Evolutionary conservation across 2,329 filamentous ascomycete genomes (phyloP).

Genomic region (Penicillium sp.): DNA sequence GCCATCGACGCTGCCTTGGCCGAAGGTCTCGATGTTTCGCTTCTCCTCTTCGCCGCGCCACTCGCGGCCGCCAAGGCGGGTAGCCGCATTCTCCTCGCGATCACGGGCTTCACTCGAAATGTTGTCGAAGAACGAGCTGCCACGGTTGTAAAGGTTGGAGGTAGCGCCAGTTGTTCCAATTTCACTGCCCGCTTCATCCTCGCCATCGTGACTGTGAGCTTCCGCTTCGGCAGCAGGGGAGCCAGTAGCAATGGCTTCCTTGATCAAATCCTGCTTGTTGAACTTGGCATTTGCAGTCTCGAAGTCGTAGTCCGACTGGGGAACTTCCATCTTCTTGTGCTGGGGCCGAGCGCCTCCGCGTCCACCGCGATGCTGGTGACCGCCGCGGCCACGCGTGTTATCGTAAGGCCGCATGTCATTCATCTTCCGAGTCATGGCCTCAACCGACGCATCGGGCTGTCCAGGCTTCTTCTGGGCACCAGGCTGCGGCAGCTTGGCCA

Average conservation of each 20-base stretch:
- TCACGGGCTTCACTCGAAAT: constrained; percentile 94
- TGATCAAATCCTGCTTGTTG: constrained; percentile 81
- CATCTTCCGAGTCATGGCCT: constrained; percentile 46
- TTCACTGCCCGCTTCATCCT: constrained; percentile 25
- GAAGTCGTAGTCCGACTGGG: constrained; percentile 90
- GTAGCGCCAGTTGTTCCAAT: constrained; percentile 31
- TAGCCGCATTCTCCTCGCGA: constrained; percentile 66
- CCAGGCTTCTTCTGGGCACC: constrained; percentile 34
- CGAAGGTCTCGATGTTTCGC: constrained; percentile 97
- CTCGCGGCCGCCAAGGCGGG: constrained; percentile 74
- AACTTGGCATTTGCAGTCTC: constrained; percentile 82
- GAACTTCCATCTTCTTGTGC: constrained; percentile 77
- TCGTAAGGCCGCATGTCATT: constrained; percentile 47
- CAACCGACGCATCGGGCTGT: constrained; percentile 36
- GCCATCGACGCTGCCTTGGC: constrained; percentile 90
- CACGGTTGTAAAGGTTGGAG: constrained; percentile 73
- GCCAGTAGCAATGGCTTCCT: constrained; percentile 80
- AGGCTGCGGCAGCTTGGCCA: constrained; percentile 50
- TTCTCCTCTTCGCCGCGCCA: constrained; percentile 91
- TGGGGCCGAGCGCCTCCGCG: constrained; percentile 47
- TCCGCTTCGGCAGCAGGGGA: constrained; percentile 60
- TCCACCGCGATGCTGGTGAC: constrained; percentile 47
- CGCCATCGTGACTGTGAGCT: constrained; percentile 49
- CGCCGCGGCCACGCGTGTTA: constrained; percentile 36
- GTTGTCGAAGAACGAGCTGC: constrained; percentile 93